Evolutionary conservation across 202 grass and related monocot species (phyloP).

Genomic region (Setaria italica): DNA sequence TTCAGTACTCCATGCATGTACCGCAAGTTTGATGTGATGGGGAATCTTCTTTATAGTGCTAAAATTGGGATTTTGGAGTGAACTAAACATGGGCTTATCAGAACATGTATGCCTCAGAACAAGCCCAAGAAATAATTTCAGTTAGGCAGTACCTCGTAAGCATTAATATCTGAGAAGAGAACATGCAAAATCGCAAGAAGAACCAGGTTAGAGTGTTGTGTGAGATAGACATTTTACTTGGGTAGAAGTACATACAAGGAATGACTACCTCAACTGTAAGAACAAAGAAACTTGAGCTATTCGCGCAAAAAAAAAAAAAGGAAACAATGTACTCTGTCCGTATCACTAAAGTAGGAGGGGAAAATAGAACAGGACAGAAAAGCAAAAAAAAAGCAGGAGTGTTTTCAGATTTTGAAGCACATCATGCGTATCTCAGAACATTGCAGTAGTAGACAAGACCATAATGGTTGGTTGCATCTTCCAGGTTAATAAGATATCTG

Average conservation of each 20-base stretch:
- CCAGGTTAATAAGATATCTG: too few relatives aligned
- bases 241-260: not conserved
- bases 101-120: not conserved
- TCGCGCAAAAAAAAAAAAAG: too few relatives aligned
- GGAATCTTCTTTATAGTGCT: too few relatives aligned
- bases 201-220: constrained; percentile 18
- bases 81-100: too few relatives aligned
- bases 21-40: too few relatives aligned
- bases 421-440: too few relatives aligned
- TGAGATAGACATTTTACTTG: not conserved
- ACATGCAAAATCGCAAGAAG: constrained; percentile 67
- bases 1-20: too few relatives aligned
- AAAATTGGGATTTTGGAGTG: too few relatives aligned
- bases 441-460: not conserved
- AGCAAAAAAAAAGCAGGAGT: not conserved
- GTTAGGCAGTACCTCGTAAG: constrained; percentile 73
- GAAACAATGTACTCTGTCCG: not conserved
- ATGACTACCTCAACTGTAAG: not conserved
- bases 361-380: not conserved
- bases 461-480: not conserved
- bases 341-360: not conserved
- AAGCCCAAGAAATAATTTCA: not conserved
- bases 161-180: constrained; percentile 92
- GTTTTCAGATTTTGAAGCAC: constrained; percentile 8
- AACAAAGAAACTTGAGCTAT: too few relatives aligned